A percentile compares a stretch with the other conserved stretches of the same genome.
Evolutionary conservation across 345 rosid species (phyloP).

Genomic region (Linum usitatissimum): DNA sequence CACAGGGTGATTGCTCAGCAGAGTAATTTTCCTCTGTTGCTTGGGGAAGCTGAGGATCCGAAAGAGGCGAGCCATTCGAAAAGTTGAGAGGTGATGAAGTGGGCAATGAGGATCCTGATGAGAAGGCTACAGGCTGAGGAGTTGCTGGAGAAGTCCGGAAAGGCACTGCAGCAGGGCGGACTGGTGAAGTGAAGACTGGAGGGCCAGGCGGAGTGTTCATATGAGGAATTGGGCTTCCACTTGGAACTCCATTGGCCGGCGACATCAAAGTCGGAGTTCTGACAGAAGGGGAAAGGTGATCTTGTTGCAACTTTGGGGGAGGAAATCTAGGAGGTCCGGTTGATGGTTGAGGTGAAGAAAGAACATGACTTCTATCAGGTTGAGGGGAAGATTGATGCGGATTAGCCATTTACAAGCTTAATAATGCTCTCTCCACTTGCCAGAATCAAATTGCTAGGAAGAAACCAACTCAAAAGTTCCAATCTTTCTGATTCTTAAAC

Average conservation of each 20-base stretch:
- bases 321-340: constrained; percentile 57
- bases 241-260: constrained; percentile 51
- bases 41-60: constrained; percentile 44
- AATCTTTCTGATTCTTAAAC: constrained; percentile 13
- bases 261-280: constrained; percentile 40
- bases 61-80: constrained; percentile 52
- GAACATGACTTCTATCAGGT: constrained; percentile 32
- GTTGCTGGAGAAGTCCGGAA: constrained; percentile 80
- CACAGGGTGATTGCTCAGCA: constrained; percentile 42
- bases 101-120: constrained; percentile 65
- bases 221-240: constrained; percentile 63
- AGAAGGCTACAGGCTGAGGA: constrained; percentile 82
- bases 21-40: constrained; percentile 38
- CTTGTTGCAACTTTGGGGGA: constrained; percentile 47
- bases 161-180: constrained; percentile 91
- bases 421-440: constrained; percentile 5
- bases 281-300: constrained; percentile 50
- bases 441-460: constrained; percentile 10
- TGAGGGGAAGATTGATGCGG: constrained; percentile 39
- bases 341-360: constrained; percentile 32
- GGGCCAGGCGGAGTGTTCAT: constrained; percentile 94
- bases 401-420: constrained; percentile 49
- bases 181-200: constrained; percentile 77
- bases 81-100: constrained; percentile 70
- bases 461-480: constrained; percentile 12